phyloP scores from a whole-genome alignment of 2,329 filamentous ascomycete species.

The Aureobasidium sp. region DNA sequence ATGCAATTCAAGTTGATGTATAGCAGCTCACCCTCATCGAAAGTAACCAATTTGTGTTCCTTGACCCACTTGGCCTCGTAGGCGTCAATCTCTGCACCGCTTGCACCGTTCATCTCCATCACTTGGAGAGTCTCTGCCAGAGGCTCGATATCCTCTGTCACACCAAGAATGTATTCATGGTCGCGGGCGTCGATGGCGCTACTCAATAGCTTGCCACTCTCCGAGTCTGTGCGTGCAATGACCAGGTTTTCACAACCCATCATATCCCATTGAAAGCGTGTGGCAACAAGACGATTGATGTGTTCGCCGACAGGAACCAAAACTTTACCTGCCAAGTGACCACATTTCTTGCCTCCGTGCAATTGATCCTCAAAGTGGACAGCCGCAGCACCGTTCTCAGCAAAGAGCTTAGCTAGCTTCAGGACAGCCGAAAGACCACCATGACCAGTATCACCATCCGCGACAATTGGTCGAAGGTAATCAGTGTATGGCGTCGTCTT shows the following conservation, averaged over 20 bases:
- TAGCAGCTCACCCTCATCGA: constrained; percentile 58
- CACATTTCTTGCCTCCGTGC: constrained; percentile 97
- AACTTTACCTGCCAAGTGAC: constrained; percentile 92
- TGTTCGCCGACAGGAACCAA: constrained; percentile 90
- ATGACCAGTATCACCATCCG: constrained; percentile 93
- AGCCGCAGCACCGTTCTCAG: constrained; percentile 90
- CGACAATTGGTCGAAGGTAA: constrained; percentile 90
- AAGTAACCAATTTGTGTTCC: constrained; percentile 74
- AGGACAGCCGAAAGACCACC: constrained; percentile 87
- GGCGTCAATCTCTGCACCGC: constrained; percentile 71
- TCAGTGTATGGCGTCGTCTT: constrained; percentile 75
- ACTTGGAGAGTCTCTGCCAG: constrained; percentile 81
- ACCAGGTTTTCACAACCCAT: constrained; percentile 95
- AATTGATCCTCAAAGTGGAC: constrained; percentile 98
- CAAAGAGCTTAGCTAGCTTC: constrained; percentile 95
- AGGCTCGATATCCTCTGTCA: constrained; percentile 70
- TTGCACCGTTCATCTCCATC: constrained; percentile 77
- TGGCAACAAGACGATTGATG: constrained; percentile 87
- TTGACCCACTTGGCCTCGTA: constrained; percentile 89
- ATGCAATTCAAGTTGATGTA: background rate
- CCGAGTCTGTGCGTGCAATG: constrained; percentile 90
- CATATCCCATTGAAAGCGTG: constrained; percentile 95
- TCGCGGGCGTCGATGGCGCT: constrained; percentile 90
- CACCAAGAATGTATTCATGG: constrained; percentile 92
- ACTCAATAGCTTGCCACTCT: constrained; percentile 83